These are phyloP conservation scores for Letharia lupina DNA, from an alignment of 495 filamentous ascomycete species.

Conservation along the genomic window DNA sequence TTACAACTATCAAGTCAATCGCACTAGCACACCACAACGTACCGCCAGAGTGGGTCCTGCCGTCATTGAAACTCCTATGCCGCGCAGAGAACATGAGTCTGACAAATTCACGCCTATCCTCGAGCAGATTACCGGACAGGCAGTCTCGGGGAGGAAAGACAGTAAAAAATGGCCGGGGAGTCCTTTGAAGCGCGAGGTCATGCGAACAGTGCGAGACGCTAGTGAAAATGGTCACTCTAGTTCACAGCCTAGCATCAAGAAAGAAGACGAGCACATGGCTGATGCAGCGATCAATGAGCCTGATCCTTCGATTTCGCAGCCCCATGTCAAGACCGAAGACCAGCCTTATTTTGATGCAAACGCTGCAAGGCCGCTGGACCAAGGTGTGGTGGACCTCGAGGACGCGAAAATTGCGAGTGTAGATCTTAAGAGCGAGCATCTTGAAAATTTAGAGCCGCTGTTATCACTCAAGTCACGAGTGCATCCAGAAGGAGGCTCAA, in stretches of 20 bases:
- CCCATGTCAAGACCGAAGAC: neutral
- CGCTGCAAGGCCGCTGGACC: neutral
- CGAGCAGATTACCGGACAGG: neutral
- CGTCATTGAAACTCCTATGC: constrained; percentile 1
- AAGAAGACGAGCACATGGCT: neutral
- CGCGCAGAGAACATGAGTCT: neutral
- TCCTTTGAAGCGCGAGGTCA: neutral
- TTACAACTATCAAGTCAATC: constrained; percentile 10
- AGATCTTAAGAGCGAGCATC: neutral
- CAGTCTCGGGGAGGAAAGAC: neutral
- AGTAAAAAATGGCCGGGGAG: neutral
- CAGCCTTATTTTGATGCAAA: neutral
- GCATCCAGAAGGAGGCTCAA: neutral
- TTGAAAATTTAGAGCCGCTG: neutral
- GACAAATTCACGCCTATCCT: neutral
- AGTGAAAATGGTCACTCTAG: neutral
- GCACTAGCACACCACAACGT: neutral
- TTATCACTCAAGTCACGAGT: neutral
- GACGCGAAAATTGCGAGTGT: neutral
- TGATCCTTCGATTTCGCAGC: neutral
- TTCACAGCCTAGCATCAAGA: neutral
- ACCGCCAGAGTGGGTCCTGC: neutral
- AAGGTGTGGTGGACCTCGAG: neutral
- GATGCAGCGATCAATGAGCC: neutral
- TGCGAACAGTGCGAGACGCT: neutral